Base-by-base conservation (phyloP, 345 rosid genomes). In the Crucihimalaya himalaica region DNA sequence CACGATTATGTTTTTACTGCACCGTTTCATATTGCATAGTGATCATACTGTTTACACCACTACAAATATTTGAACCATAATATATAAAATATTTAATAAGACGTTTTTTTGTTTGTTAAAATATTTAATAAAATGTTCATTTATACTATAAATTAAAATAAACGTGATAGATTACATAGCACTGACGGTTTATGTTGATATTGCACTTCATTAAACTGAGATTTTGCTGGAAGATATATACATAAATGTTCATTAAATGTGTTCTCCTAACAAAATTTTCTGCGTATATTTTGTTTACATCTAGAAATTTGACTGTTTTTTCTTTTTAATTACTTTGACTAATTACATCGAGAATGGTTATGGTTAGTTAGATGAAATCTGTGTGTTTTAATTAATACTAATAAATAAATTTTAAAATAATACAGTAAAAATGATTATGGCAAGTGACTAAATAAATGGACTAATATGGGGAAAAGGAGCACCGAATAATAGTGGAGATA, bases 261-360 rank as follows among this genome's bases (percentile, higher is more conserved):
- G 57, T 45, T 43, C 37, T 55, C 48, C 34, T 5, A 3, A 66
- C 45, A 12, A 18, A 0, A 5, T 15, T 19, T 43, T 28, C 14
- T 11, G 60, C 27, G 2, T 12, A 40, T 37, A n/a, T 16, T 16
- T 39, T 34, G 27, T 61, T 18, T 28, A 8, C 27, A 5, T 62
- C 34, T 19, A 54, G 6, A 63, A 54, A n/a, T 63, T 63, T 73
- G 57, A 54, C 52, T 13, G 51, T 14, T 19, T 47, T 48, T 58
- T 66, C 15, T 66, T 62, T 62, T 57, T 66, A 14, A 19, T 20
- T 39, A 47, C 23, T 13, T 57, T 72, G 66, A 57, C 66, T 57
- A 45, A 37, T 48, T 57, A 58, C 67, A 66, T 56, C 51, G 59
- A 47, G 56, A 74, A 66, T 66, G 72, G 35, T 34, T 46, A 66